phyloP scores from a whole-genome alignment of 345 rosid genomes.

The Atalantia buxifolia region DNA sequence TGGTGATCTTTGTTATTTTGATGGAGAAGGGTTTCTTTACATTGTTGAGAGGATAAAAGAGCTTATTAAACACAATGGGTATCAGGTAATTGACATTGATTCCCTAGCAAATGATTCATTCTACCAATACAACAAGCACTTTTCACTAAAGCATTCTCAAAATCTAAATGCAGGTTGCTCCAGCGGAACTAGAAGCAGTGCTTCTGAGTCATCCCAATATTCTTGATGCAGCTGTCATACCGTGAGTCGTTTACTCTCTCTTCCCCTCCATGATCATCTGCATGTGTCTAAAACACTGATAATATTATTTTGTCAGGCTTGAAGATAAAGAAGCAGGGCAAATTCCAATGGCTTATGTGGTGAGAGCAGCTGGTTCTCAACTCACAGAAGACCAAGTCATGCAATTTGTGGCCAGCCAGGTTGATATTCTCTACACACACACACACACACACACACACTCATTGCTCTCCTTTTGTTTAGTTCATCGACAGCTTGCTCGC shows the following conservation, averaged over 20 bases:
- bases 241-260: constrained; percentile 25
- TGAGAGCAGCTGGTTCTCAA: constrained; percentile 36
- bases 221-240: constrained; percentile 59
- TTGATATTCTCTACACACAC: neutral
- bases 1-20: constrained; percentile 61
- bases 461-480: neutral
- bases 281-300: neutral
- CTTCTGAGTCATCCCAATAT: constrained; percentile 49
- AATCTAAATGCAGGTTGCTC: constrained; percentile 48
- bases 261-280: neutral
- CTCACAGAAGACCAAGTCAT: constrained; percentile 53
- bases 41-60: constrained; percentile 66
- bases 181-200: constrained; percentile 64
- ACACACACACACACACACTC: neutral
- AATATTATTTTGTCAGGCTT: constrained; percentile 28
- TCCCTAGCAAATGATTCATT: neutral
- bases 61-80: constrained; percentile 70
- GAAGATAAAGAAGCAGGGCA: constrained; percentile 68
- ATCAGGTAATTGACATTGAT: constrained; percentile 34
- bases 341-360: constrained; percentile 68
- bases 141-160: neutral
- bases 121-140: neutral
- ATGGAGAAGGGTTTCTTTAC: constrained; percentile 48
- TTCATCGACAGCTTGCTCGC: neutral
- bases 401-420: constrained; percentile 56